Evolutionary conservation across 306 rosid species (phyloP), one percentile per base, ranked within the genome.

Genomic region (Castanopsis chinensis): DNA sequence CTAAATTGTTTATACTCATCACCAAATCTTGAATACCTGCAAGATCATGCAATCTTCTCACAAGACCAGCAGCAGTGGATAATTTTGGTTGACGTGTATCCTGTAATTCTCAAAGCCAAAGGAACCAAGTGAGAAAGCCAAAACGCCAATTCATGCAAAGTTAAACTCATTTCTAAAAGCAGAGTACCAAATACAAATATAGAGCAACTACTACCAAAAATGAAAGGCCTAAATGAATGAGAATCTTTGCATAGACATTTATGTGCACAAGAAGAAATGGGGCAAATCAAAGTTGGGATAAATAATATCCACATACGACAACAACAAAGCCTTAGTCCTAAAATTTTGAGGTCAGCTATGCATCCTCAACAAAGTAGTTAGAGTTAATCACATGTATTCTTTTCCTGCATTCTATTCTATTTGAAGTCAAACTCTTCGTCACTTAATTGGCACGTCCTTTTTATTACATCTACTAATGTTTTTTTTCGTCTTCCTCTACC

Each of bases 21-120:
- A 72, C 17, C 37, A 59, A 21, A 21, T 20, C 72, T 28, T 49
- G 69, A 72, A 89, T 84, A 94, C 98, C 94, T 75, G 96, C 52
- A 78, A 71, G 79, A 85, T 70, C 63, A 75, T 32, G 76, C 77
- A 94, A 21, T 65, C 84, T 94, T 79, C 88, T 94, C 55, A 94
- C 92, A 65, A 91, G 84, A 79, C 78, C 83, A 71, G 90, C 87
- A 30, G 94, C 91, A 23, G 93, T 73, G 74, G 70, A 75, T 83
- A 82, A 69, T 61, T 25, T 41, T 28, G 64, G 65, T 10, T 32
- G 79, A 54, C 85, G 83, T 56, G 14, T 11, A 27, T 87, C 90
- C 90, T 87, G 88, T 76, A 76, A 81, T 74, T 78, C 76, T 56
- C 84, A 63, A 68, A 72, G 65, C 74, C 84, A 81, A 20, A 76